A percentile compares a stretch with the other conserved stretches of the same genome.
These are phyloP conservation scores for Wallacemonas sp. DNA, from an alignment of 208 protist genomes.

Conservation along the genomic window DNA sequence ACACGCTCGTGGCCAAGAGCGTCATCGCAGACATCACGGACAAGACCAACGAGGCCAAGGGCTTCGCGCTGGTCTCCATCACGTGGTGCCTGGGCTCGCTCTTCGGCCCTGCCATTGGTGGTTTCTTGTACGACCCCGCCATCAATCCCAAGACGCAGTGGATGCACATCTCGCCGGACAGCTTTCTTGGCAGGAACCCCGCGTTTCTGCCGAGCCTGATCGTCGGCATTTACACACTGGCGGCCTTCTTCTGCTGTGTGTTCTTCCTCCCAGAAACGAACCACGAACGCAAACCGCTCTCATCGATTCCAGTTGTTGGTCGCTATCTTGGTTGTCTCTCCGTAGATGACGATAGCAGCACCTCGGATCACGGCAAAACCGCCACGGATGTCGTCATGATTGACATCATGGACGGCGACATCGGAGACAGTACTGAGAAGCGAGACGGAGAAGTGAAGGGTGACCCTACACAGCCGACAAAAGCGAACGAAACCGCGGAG, in stretches of 20 bases:
- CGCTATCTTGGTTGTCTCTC: not conserved
- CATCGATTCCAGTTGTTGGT: not conserved
- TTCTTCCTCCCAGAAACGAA: slow-evolving; percentile 55
- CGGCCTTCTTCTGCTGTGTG: slow-evolving; percentile 35
- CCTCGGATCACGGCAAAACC: not conserved
- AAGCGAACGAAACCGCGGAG: too few relatives aligned
- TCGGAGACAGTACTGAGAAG: too few relatives aligned
- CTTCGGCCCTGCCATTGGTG: slow-evolving; percentile 61
- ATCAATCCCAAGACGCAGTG: slow-evolving; percentile 30
- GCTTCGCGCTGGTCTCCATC: slow-evolving; percentile 97
- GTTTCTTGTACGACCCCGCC: slow-evolving; percentile 74
- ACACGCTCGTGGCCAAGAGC: slow-evolving; percentile 65
- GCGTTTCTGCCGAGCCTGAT: slow-evolving; percentile 55
- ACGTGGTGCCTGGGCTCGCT: slow-evolving; percentile 59
- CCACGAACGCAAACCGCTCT: slow-evolving; percentile 16
- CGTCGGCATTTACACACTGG: slow-evolving; percentile 39
- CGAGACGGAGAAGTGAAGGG: too few relatives aligned
- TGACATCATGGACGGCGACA: too few relatives aligned
- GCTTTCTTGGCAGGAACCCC: slow-evolving; percentile 47
- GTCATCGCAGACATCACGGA: slow-evolving; percentile 78
- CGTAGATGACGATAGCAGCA: not conserved
- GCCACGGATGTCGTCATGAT: slow-evolving; percentile 11
- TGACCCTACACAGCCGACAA: too few relatives aligned
- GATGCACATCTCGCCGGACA: slow-evolving; percentile 30
- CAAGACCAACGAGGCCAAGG: slow-evolving; percentile 62